Conservation (phyloP, 2,329 filamentous ascomycete genomes). For the Apiospora hydei region DNA sequence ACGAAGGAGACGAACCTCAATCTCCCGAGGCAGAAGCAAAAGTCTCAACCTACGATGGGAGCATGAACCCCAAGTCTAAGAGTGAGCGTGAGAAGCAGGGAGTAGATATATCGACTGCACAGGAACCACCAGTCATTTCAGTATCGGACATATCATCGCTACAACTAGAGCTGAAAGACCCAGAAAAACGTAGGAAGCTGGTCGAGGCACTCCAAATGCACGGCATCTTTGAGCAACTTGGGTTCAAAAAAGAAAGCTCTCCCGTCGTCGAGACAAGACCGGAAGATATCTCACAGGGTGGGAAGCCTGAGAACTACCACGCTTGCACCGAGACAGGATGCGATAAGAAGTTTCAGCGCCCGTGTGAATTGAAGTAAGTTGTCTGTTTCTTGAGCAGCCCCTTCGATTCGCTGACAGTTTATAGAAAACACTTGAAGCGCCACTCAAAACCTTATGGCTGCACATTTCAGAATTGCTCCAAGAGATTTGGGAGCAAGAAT, state of each 20-base stretch:
- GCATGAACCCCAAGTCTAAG: not conserved
- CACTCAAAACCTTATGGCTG: constrained; percentile 85
- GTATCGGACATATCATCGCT: constrained; percentile 18
- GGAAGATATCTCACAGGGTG: constrained; percentile 25
- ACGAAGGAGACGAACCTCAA: not conserved
- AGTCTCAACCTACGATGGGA: not conserved
- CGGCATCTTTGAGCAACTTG: constrained; percentile 36
- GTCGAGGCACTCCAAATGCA: constrained; percentile 36
- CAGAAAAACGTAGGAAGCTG: constrained; percentile 30
- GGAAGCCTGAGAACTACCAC: constrained; percentile 32
- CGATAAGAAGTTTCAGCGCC: constrained; percentile 54
- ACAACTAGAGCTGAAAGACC: constrained; percentile 30
- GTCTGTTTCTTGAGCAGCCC: not conserved
- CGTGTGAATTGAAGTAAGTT: constrained; percentile 65
- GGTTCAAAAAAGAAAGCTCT: constrained; percentile 34
- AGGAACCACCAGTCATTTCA: not conserved
- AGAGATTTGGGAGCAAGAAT: constrained; percentile 87
- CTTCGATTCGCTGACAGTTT: constrained; percentile 33
- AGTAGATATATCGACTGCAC: not conserved
- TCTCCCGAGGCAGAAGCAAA: not conserved
- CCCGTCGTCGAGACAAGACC: constrained; percentile 29
- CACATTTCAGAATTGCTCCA: constrained; percentile 73
- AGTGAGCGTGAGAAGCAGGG: not conserved
- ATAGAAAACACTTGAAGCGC: constrained; percentile 85
- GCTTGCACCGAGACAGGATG: constrained; percentile 49